Evolutionary conservation across 108 stramenopile species (phyloP).

Genomic region (Cylindrotheca fusiformis): DNA sequence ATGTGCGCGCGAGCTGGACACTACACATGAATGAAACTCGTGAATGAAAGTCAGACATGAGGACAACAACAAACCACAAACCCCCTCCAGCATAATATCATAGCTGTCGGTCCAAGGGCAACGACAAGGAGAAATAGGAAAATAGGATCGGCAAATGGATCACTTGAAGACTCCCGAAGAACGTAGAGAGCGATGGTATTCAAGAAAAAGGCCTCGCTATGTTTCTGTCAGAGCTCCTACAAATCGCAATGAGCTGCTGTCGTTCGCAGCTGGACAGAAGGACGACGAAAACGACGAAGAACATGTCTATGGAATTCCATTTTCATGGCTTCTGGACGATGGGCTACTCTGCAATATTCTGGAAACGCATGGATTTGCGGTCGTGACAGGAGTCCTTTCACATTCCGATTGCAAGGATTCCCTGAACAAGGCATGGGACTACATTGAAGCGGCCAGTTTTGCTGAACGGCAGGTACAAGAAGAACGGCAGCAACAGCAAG

Average conservation of each 20-base stretch:
- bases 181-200: slow-evolving; percentile 17
- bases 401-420: slow-evolving; percentile 15
- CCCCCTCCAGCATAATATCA: too few species aligned
- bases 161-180: slow-evolving; percentile 13
- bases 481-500: too few species aligned
- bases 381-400: slow-evolving; percentile 17
- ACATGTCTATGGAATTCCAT: background rate
- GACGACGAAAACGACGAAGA: background rate
- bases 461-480: slow-evolving; percentile 8
- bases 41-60: too few species aligned
- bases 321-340: background rate
- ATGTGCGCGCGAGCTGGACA: too few species aligned
- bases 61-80: too few species aligned
- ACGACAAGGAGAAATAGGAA: too few species aligned
- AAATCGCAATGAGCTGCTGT: background rate
- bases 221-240: slow-evolving; percentile 1
- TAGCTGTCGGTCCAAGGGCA: too few species aligned
- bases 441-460: slow-evolving; percentile 24
- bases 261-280: too few species aligned
- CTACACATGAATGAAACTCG: too few species aligned
- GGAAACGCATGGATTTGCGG: slow-evolving; percentile 28
- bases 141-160: too few species aligned
- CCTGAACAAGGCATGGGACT: slow-evolving; percentile 23
- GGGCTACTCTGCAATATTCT: slow-evolving; percentile 2
- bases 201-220: slow-evolving; percentile 6